phyloP scores from a whole-genome alignment of 2,329 filamentous ascomycete species.

The Neofusicoccum ribis region DNA sequence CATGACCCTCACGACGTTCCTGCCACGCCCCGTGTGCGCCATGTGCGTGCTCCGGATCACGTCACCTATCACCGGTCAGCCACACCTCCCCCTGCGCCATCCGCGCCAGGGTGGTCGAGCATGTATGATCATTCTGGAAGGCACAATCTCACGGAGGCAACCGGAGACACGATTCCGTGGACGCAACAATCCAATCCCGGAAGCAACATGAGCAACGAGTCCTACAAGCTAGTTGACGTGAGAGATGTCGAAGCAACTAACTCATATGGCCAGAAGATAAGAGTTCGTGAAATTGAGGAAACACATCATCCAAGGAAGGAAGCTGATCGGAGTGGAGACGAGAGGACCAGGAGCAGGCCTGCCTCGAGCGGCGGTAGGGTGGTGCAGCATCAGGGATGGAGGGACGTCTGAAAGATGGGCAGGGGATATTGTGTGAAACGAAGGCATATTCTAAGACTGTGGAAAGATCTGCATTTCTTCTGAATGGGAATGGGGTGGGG shows the following conservation, averaged over 20 bases:
- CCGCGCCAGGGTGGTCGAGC: no score
- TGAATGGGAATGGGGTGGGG: no score
- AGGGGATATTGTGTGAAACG: no score
- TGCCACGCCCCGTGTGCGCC: neutral
- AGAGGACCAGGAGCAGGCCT: neutral
- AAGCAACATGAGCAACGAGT: neutral
- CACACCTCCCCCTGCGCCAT: neutral
- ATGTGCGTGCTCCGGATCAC: conserved; percentile 1
- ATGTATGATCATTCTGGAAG: neutral
- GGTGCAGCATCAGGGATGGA: neutral
- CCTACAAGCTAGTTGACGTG: conserved; percentile 13
- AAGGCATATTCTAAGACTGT: no score
- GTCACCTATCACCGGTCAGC: conserved; percentile 1
- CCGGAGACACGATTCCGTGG: neutral
- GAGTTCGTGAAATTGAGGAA: conserved; percentile 17
- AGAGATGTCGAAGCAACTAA: conserved; percentile 1
- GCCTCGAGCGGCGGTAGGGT: neutral
- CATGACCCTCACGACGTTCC: neutral
- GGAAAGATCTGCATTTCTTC: no score
- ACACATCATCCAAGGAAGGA: conserved; percentile 2
- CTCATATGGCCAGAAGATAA: neutral
- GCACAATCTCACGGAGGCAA: neutral
- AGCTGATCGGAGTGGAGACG: neutral
- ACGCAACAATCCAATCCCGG: conserved; percentile 4
- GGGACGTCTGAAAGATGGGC: neutral